Conservation (phyloP, 306 rosid species). For the Cucurbita moschata region DNA sequence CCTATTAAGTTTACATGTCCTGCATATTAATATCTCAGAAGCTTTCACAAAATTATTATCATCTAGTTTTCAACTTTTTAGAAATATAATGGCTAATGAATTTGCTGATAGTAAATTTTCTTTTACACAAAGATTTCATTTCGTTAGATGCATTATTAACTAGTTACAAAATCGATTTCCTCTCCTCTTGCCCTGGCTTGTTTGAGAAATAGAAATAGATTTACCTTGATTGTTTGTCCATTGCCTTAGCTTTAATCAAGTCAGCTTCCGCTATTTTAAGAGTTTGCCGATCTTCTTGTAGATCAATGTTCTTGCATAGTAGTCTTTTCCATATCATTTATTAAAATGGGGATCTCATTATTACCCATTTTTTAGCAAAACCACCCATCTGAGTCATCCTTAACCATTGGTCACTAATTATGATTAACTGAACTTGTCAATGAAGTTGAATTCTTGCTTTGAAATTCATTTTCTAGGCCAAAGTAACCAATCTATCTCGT, state of each 20-base stretch:
- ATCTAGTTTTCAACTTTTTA: not conserved
- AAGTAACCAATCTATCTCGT: not conserved
- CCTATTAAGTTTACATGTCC: not conserved
- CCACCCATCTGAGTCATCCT: not conserved
- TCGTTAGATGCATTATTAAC: not conserved
- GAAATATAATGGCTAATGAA: not conserved
- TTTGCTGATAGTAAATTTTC: not conserved
- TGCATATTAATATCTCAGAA: not conserved
- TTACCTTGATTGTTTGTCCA: not conserved
- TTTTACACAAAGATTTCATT: not conserved
- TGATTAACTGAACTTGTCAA: not conserved
- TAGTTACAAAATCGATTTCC: not conserved
- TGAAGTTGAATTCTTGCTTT: not conserved
- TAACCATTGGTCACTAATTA: not conserved
- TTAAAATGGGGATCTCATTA: not conserved
- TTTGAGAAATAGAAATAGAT: not conserved
- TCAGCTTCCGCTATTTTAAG: not conserved
- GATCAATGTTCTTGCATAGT: not conserved
- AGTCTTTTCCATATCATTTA: not conserved
- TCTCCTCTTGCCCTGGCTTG: not conserved
- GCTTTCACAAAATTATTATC: not conserved
- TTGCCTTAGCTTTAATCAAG: conserved; percentile 3
- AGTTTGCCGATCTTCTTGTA: not conserved
- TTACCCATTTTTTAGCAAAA: not conserved
- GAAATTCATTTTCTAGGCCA: not conserved